These are phyloP conservation scores for Pyronema omphalodes DNA, from an alignment of 495 filamentous ascomycete species.

Conservation along the genomic window DNA sequence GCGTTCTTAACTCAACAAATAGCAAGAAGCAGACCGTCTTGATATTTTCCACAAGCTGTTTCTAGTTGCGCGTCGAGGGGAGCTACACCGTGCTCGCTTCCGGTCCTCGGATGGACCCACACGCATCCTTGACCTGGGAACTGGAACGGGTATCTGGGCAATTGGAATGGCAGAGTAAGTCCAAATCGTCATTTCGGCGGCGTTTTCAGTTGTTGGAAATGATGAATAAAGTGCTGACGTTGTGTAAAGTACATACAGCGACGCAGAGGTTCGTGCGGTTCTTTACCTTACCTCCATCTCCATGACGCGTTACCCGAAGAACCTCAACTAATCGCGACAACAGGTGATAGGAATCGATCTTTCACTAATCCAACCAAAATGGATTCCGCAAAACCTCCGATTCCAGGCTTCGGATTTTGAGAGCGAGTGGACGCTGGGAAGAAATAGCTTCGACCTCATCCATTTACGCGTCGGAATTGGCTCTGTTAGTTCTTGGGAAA, in stretches of 20 bases:
- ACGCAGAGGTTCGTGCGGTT: slow-evolving; percentile 29
- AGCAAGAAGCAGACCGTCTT: slow-evolving; percentile 53
- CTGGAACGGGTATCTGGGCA: slow-evolving; percentile 80
- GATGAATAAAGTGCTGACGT: slow-evolving; percentile 4
- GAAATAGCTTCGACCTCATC: slow-evolving; percentile 69
- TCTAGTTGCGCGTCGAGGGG: slow-evolving; percentile 42
- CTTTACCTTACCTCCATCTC: no score
- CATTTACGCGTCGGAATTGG: slow-evolving; percentile 68
- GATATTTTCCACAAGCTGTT: slow-evolving; percentile 67
- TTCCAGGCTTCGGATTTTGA: slow-evolving; percentile 66
- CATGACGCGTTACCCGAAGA: not conserved
- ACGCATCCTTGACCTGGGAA: slow-evolving; percentile 63
- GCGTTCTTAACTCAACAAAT: not conserved
- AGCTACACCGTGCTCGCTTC: slow-evolving; percentile 39
- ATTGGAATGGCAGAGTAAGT: slow-evolving; percentile 69
- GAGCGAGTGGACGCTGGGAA: slow-evolving; percentile 55
- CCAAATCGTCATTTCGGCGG: no score
- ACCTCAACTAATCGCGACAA: slow-evolving; percentile 5
- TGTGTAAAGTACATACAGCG: slow-evolving; percentile 35
- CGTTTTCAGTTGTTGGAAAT: not conserved
- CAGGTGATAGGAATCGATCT: slow-evolving; percentile 62
- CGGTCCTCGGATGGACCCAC: slow-evolving; percentile 28
- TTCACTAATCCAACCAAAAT: slow-evolving; percentile 59
- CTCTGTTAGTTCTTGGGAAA: slow-evolving; percentile 59
- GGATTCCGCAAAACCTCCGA: slow-evolving; percentile 49